Conservation (phyloP, 2,329 filamentous ascomycete species). For the Fusarium sp. region DNA sequence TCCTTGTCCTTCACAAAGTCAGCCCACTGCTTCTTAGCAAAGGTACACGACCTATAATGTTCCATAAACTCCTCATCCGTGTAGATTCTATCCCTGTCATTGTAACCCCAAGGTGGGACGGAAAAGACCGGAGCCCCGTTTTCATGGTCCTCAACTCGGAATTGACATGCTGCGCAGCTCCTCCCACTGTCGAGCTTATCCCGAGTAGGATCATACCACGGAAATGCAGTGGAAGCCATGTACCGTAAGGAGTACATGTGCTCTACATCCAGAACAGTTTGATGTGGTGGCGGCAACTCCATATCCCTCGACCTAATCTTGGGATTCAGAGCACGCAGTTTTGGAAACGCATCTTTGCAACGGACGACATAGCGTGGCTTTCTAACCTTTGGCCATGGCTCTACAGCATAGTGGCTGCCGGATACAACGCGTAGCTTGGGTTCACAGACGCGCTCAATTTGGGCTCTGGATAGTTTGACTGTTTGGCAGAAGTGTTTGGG, state of each 20-base stretch:
- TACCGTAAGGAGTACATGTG: slow-evolving; percentile 11
- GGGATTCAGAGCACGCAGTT: background rate
- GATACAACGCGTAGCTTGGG: slow-evolving; percentile 11
- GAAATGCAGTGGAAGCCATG: slow-evolving; percentile 11
- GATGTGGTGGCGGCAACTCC: background rate
- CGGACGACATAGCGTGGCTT: slow-evolving; percentile 9
- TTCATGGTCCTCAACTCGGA: slow-evolving; percentile 4
- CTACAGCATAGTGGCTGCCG: slow-evolving; percentile 12
- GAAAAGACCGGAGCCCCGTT: accelerated
- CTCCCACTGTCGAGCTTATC: background rate
- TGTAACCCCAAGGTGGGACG: slow-evolving; percentile 7
- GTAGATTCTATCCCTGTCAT: slow-evolving; percentile 22
- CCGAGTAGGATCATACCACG: background rate
- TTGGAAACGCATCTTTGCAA: background rate
- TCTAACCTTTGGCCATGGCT: slow-evolving; percentile 11
- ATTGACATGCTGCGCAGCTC: slow-evolving; percentile 28
- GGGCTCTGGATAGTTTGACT: background rate
- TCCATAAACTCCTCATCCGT: background rate
- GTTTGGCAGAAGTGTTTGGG: background rate
- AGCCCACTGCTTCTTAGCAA: slow-evolving; percentile 15
- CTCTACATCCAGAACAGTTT: background rate
- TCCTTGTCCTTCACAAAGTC: background rate
- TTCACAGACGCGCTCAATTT: background rate
- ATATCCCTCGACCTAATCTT: background rate
- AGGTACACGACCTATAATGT: slow-evolving; percentile 2